These are phyloP conservation scores for Trifolium dubium DNA, from an alignment of 306 rosid genomes.

Conservation along the genomic window DNA sequence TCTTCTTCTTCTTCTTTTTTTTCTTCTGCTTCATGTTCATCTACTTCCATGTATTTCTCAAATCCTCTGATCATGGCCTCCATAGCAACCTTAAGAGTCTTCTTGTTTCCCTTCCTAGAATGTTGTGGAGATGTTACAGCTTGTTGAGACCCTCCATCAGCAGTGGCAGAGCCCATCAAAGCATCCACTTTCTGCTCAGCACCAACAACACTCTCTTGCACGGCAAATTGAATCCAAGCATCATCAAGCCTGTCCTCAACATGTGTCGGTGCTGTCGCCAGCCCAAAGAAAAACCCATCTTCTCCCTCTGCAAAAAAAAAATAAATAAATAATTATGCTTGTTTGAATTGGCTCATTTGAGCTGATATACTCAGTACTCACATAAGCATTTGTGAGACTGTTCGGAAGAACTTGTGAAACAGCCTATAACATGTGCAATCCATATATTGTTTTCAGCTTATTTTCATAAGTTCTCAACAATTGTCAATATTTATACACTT, in stretches of 20 bases:
- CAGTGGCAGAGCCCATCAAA: constrained; percentile 71
- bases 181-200: constrained; percentile 59
- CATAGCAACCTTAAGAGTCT: constrained; percentile 81
- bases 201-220: constrained; percentile 49
- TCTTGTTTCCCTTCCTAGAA: constrained; percentile 44
- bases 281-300: constrained; percentile 79
- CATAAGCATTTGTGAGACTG: background rate
- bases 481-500: background rate
- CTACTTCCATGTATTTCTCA: constrained; percentile 61
- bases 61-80: constrained; percentile 94
- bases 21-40: constrained; percentile 48
- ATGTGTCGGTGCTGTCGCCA: constrained; percentile 97
- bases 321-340: background rate
- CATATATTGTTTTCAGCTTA: background rate
- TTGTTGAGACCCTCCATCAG: constrained; percentile 77
- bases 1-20: constrained; percentile 20
- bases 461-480: background rate
- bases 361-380: background rate
- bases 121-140: constrained; percentile 40
- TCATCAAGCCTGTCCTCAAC: constrained; percentile 90
- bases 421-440: background rate
- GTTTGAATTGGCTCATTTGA: background rate
- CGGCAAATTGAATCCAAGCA: constrained; percentile 95
- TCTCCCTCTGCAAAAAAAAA: constrained; percentile 54
- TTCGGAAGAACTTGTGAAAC: background rate